phyloP scores from a whole-genome alignment of 768 basidiomycete species.

The Royoungia palumana region DNA sequence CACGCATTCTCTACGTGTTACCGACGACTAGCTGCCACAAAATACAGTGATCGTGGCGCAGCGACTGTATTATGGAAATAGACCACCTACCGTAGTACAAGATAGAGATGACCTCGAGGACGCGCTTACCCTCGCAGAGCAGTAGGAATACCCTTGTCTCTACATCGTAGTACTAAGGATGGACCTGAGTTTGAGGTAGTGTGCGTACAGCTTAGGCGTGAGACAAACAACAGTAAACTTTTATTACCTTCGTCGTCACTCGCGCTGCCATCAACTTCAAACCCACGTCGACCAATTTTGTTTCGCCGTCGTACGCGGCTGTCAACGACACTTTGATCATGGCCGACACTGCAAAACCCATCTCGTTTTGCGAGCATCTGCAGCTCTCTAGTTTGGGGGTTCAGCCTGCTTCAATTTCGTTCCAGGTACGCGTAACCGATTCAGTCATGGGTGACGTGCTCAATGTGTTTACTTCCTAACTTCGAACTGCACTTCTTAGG shows the following conservation, averaged over 20 bases:
- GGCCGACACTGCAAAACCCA: conserved; percentile 56
- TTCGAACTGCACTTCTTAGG: conserved; percentile 14
- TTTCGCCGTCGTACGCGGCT: conserved; percentile 13
- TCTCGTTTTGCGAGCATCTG: conserved; percentile 85
- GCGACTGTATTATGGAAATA: conserved; percentile 69
- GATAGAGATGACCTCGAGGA: conserved; percentile 68
- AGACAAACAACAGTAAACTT: conserved; percentile 34
- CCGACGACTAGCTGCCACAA: conserved; percentile 9
- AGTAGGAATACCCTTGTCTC: conserved; percentile 32
- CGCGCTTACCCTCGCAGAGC: conserved; percentile 63
- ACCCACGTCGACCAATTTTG: conserved; percentile 19
- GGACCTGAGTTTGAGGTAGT: too few relatives aligned
- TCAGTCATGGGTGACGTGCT: conserved; percentile 12
- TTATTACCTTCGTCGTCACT: conserved; percentile 15
- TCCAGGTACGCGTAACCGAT: conserved; percentile 68
- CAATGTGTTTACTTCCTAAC: conserved; percentile 7
- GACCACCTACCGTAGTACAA: conserved; percentile 43
- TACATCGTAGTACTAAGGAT: background rate
- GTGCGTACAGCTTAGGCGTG: too few relatives aligned
- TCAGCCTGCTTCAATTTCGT: conserved; percentile 95
- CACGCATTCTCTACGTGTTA: conserved; percentile 4
- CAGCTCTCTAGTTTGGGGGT: conserved; percentile 95
- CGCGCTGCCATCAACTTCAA: conserved; percentile 17
- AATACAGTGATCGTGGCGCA: conserved; percentile 68
- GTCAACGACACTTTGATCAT: conserved; percentile 23